Evolutionary conservation across 169 alveolate species (phyloP).

Genomic region (Plasmodium ovale): DNA sequence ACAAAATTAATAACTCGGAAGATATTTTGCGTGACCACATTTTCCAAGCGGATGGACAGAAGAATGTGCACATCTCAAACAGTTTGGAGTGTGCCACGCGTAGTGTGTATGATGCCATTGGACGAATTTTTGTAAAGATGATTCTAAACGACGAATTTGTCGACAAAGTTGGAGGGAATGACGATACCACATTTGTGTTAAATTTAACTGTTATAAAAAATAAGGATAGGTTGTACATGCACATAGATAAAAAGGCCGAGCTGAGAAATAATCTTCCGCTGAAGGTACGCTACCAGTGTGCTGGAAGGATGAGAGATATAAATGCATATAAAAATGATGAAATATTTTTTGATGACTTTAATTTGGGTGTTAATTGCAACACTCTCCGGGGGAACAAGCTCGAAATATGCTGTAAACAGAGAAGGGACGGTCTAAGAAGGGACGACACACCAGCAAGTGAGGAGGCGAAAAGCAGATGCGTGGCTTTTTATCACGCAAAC

Average conservation of each 20-base stretch:
- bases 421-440: background rate
- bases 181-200: background rate
- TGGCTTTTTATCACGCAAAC: background rate
- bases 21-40: background rate
- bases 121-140: constrained; percentile 15
- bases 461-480: background rate
- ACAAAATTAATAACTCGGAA: background rate
- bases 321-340: background rate
- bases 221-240: background rate
- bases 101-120: background rate
- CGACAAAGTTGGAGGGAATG: background rate
- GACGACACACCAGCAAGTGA: background rate
- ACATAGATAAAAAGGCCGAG: background rate
- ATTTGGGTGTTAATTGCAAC: constrained; percentile 7
- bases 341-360: background rate
- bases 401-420: background rate
- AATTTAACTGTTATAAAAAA: constrained; percentile 4
- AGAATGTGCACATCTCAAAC: background rate
- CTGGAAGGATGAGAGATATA: background rate
- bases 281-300: constrained; percentile 7
- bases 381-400: background rate
- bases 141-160: constrained; percentile 15
- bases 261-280: constrained; percentile 24
- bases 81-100: background rate
- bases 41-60: background rate